Conservation (phyloP, 192 early-diverging fungal genomes). For the Coemansia sp. region DNA sequence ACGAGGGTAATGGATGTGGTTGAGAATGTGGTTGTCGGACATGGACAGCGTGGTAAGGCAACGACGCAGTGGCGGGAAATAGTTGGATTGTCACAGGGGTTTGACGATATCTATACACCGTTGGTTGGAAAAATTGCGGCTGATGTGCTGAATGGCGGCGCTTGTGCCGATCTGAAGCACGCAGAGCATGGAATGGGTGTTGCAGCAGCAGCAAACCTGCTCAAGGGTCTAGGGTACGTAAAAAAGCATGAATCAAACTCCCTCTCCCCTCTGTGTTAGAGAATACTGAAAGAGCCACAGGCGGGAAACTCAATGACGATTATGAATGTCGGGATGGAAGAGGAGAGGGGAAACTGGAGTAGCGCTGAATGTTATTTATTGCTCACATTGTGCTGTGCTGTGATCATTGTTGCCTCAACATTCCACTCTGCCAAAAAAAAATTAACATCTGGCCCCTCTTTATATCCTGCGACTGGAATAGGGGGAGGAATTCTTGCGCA, state of each 20-base stretch:
- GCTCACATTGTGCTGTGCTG: neutral
- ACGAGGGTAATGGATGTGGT: conserved; percentile 13
- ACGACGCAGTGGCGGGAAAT: conserved; percentile 27
- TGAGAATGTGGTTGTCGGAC: conserved; percentile 19
- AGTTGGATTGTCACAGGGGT: conserved; percentile 25
- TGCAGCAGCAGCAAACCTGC: conserved; percentile 33
- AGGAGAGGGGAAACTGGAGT: neutral
- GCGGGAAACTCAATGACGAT: neutral
- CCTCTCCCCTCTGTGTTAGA: neutral
- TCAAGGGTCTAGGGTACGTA: conserved; percentile 53
- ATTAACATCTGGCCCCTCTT: too few relatives aligned
- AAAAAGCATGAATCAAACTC: neutral
- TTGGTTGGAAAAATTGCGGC: conserved; percentile 30
- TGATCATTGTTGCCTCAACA: neutral
- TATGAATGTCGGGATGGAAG: too few relatives aligned
- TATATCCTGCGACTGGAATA: too few relatives aligned
- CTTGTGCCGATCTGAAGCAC: conserved; percentile 27
- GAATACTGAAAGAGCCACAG: conserved; percentile 1
- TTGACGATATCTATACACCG: conserved; percentile 25
- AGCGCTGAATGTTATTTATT: neutral
- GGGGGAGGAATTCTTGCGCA: neutral
- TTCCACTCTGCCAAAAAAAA: conserved; percentile 12
- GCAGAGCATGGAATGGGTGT: conserved; percentile 35
- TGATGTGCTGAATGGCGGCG: conserved; percentile 20
- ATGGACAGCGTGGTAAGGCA: conserved; percentile 30